phyloP scores from a whole-genome alignment of 129 eudicot genomes.

The Helichrysum umbraculigerum region DNA sequence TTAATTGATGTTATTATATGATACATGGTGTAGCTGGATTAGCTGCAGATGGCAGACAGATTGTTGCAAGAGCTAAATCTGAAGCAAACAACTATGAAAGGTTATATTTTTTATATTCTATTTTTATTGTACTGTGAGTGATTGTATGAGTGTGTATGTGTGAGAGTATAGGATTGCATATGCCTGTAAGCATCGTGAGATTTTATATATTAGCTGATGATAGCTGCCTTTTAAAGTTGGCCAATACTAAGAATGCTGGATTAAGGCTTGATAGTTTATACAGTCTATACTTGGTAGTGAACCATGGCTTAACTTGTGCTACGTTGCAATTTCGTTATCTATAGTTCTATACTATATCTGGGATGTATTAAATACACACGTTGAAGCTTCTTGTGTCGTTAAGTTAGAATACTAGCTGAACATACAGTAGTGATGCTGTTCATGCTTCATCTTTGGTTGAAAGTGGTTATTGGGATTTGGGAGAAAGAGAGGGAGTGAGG shows the following conservation, averaged over 20 bases:
- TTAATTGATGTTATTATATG: constrained; percentile 11
- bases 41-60: constrained; percentile 99
- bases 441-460: constrained; percentile 2
- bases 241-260: too few relatives aligned
- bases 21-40: constrained; percentile 94
- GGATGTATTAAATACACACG: not conserved
- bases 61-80: constrained; percentile 90
- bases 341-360: too few relatives aligned
- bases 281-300: not conserved
- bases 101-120: constrained; percentile 32
- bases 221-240: too few relatives aligned
- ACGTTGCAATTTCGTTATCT: not conserved
- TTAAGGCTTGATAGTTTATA: not conserved
- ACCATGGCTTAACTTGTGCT: not conserved
- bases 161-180: constrained; percentile 3
- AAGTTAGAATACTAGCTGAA: not conserved
- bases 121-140: constrained; percentile 5
- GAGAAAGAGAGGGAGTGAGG: not conserved
- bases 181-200: not conserved
- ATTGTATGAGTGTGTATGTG: not conserved
- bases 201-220: too few relatives aligned
- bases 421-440: not conserved
- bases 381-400: not conserved
- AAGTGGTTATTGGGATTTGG: not conserved
- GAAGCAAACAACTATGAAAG: constrained; percentile 92